These are phyloP conservation scores for Yamadazyma dushanensis DNA, from an alignment of 1,139 yeast species.

Conservation along the genomic window DNA sequence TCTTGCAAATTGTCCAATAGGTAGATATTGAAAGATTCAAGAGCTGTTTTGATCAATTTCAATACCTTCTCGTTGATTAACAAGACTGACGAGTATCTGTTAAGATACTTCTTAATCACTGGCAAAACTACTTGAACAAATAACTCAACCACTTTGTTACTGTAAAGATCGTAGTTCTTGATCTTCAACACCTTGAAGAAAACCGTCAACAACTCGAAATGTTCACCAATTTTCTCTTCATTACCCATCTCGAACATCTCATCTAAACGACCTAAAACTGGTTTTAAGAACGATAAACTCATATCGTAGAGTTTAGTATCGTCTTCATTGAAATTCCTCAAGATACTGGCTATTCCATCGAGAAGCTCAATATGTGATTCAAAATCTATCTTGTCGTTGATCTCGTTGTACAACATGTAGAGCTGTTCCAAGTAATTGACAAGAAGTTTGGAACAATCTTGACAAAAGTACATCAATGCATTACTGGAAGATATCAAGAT, in stretches of 20 bases:
- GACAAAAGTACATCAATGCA: slow-evolving; percentile 92
- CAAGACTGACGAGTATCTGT: slow-evolving; percentile 53
- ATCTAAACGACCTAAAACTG: slow-evolving; percentile 55
- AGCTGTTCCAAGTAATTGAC: slow-evolving; percentile 75
- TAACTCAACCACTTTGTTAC: slow-evolving; percentile 59
- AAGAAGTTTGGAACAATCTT: slow-evolving; percentile 76
- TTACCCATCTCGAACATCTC: slow-evolving; percentile 18
- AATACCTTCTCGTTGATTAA: slow-evolving; percentile 73
- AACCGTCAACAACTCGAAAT: slow-evolving; percentile 72
- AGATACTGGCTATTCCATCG: slow-evolving; percentile 87
- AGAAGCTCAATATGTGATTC: slow-evolving; percentile 77
- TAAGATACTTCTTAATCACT: slow-evolving; percentile 47
- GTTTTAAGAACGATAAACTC: slow-evolving; percentile 59
- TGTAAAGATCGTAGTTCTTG: slow-evolving; percentile 30
- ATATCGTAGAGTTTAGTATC: slow-evolving; percentile 30
- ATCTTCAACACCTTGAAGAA: slow-evolving; percentile 61
- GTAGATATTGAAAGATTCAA: slow-evolving; percentile 69
- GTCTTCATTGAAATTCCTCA: slow-evolving; percentile 50
- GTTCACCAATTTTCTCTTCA: slow-evolving; percentile 60
- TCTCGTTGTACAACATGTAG: slow-evolving; percentile 69
- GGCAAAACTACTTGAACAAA: slow-evolving; percentile 63
- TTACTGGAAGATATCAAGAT: slow-evolving; percentile 86
- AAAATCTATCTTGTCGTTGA: slow-evolving; percentile 57
- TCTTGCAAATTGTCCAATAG: slow-evolving; percentile 62
- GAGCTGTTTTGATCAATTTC: slow-evolving; percentile 64